phyloP scores from a whole-genome alignment of 805 yeast genomes.

The Saturnispora quitensis region DNA sequence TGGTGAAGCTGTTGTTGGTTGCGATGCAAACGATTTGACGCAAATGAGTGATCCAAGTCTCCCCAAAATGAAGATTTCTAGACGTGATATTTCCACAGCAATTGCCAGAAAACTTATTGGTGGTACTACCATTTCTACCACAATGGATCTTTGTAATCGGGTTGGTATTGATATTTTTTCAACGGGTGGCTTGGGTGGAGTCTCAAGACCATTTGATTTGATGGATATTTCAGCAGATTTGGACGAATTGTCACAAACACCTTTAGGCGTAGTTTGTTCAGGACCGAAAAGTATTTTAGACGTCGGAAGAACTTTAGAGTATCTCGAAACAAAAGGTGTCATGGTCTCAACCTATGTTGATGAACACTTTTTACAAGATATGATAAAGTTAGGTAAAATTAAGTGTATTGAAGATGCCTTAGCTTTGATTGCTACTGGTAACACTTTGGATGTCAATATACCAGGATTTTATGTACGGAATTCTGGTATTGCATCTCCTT shows the following conservation, averaged over 20 bases:
- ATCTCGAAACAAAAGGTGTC: conserved; percentile 85
- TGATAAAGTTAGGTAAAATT: not conserved
- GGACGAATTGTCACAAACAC: conserved; percentile 74
- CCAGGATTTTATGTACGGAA: conserved; percentile 82
- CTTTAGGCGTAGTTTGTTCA: conserved; percentile 84
- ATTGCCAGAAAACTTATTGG: conserved; percentile 60
- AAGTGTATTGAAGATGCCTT: not conserved
- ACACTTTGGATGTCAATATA: conserved; percentile 24
- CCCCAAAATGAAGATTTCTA: conserved; percentile 52
- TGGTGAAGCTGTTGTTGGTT: conserved; percentile 68
- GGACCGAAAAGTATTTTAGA: conserved; percentile 87
- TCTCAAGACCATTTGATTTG: conserved; percentile 65
- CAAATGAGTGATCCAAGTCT: conserved; percentile 34
- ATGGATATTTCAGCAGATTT: conserved; percentile 84
- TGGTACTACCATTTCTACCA: conserved; percentile 85
- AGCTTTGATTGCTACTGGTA: conserved; percentile 2
- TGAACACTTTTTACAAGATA: conserved; percentile 10
- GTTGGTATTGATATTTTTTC: conserved; percentile 83
- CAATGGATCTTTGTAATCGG: conserved; percentile 68
- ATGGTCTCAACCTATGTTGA: conserved; percentile 55
- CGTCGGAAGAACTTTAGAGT: conserved; percentile 72
- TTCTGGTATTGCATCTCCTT: conserved; percentile 67
- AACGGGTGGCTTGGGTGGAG: conserved; percentile 93
- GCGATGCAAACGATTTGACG: conserved; percentile 38
- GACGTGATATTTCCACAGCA: conserved; percentile 70